Conservation (phyloP, 441 rosid species). For the Gossypium schwendimanii region DNA sequence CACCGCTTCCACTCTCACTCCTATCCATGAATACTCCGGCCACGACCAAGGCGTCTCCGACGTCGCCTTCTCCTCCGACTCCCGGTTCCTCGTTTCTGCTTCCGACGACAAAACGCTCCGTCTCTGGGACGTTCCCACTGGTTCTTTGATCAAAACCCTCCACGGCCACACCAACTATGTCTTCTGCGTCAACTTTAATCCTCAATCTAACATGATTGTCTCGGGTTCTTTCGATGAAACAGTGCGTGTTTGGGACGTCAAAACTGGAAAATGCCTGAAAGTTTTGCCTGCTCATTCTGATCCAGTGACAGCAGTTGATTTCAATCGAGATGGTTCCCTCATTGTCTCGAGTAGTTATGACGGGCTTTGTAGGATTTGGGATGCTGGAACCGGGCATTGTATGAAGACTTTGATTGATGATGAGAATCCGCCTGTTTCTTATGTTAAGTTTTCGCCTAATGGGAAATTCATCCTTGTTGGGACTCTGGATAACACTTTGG, state of each 20-base stretch:
- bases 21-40: constrained; percentile 52
- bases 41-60: constrained; percentile 84
- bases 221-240: constrained; percentile 89
- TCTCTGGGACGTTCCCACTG: constrained; percentile 77
- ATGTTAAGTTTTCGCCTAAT: constrained; percentile 78
- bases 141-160: constrained; percentile 51
- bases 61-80: constrained; percentile 76
- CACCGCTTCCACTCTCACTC: constrained; percentile 32
- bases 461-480: constrained; percentile 89
- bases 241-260: constrained; percentile 92
- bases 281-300: constrained; percentile 90
- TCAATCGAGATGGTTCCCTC: constrained; percentile 66
- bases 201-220: constrained; percentile 76
- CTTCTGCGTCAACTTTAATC: constrained; percentile 79
- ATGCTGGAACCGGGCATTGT: constrained; percentile 79
- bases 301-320: constrained; percentile 82
- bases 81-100: constrained; percentile 78
- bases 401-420: constrained; percentile 80
- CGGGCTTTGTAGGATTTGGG: constrained; percentile 88
- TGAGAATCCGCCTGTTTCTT: constrained; percentile 87
- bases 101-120: constrained; percentile 88
- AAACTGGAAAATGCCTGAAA: constrained; percentile 71
- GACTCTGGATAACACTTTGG: constrained; percentile 77
- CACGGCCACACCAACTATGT: constrained; percentile 72
- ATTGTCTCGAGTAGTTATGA: constrained; percentile 87